These are phyloP conservation scores for Alternaria viburni DNA, from an alignment of 2,329 filamentous ascomycete species.

Conservation along the genomic window DNA sequence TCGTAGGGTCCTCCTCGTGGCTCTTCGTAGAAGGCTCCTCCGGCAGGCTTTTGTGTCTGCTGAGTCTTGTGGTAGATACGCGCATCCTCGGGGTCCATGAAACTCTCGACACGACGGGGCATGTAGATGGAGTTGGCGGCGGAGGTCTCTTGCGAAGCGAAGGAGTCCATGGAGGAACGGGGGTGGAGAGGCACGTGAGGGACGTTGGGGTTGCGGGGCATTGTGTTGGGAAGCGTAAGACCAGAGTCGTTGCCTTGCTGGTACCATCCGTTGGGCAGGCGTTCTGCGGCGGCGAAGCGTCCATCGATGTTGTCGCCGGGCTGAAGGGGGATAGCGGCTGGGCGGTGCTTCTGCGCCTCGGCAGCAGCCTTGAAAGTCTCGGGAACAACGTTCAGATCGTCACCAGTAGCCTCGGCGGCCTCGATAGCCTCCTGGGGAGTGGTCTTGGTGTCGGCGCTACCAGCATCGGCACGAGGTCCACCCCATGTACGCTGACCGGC, in stretches of 20 bases:
- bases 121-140: conserved; percentile 67
- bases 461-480: conserved; percentile 88
- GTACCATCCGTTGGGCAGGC: conserved; percentile 72
- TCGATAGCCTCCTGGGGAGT: conserved; percentile 86
- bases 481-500: conserved; percentile 95
- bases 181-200: conserved; percentile 58
- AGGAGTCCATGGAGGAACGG: conserved; percentile 71
- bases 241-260: conserved; percentile 72
- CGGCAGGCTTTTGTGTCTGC: conserved; percentile 52
- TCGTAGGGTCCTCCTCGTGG: conserved; percentile 37
- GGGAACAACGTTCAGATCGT: conserved; percentile 88
- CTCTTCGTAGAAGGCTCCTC: conserved; percentile 52
- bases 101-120: conserved; percentile 72
- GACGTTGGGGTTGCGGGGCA: conserved; percentile 53
- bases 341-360: conserved; percentile 58
- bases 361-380: conserved; percentile 74
- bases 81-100: conserved; percentile 80
- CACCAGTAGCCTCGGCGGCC: conserved; percentile 75
- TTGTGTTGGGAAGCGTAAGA: conserved; percentile 60
- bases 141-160: conserved; percentile 62
- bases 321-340: conserved; percentile 66
- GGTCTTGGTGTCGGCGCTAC: conserved; percentile 74
- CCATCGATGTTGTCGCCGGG: conserved; percentile 79
- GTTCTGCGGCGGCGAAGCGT: conserved; percentile 75
- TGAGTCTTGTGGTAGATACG: conserved; percentile 76